Evolutionary conservation across 1,139 yeast genomes (phyloP).

Genomic region (Debaryomyces udenii): DNA sequence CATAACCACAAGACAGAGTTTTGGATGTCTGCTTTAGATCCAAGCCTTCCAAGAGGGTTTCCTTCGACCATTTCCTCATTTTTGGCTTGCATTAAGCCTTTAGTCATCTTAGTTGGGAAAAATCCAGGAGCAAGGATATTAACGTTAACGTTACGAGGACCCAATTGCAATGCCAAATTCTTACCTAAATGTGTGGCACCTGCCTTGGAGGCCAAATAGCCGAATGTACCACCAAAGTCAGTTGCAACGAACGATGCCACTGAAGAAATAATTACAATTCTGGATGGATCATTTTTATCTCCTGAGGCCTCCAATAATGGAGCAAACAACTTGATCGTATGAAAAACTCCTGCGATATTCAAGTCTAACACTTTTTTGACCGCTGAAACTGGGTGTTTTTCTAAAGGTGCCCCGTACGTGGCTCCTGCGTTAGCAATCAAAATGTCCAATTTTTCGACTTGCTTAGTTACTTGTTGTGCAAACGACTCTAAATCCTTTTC

Average conservation of each 20-base stretch:
- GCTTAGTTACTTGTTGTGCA: background rate
- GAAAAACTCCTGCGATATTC: constrained; percentile 5
- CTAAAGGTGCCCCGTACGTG: constrained; percentile 7
- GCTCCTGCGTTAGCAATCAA: constrained; percentile 10
- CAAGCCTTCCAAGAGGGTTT: constrained; percentile 6
- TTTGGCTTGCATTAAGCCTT: constrained; percentile 1
- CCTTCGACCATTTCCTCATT: constrained; percentile 6
- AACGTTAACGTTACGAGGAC: constrained; percentile 6
- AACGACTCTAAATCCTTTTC: constrained; percentile 4
- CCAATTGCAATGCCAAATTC: constrained; percentile 10
- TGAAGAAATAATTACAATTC: constrained; percentile 9
- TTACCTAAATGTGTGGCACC: constrained; percentile 5
- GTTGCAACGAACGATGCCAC: constrained; percentile 6
- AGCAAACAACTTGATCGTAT: constrained; percentile 1
- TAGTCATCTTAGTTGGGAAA: constrained; percentile 5
- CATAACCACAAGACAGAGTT: constrained; percentile 8
- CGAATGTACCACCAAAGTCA: constrained; percentile 5
- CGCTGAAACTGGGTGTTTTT: constrained; percentile 2
- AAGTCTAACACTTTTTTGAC: constrained; percentile 5
- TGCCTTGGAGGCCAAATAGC: constrained; percentile 4
- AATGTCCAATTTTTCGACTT: constrained; percentile 7
- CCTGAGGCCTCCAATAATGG: constrained; percentile 7
- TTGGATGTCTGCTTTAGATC: constrained; percentile 5
- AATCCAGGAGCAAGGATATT: constrained; percentile 6
- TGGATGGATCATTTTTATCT: constrained; percentile 1